phyloP scores from a whole-genome alignment of 1,284 basidiomycete genomes.

The Leccinum huronense region DNA sequence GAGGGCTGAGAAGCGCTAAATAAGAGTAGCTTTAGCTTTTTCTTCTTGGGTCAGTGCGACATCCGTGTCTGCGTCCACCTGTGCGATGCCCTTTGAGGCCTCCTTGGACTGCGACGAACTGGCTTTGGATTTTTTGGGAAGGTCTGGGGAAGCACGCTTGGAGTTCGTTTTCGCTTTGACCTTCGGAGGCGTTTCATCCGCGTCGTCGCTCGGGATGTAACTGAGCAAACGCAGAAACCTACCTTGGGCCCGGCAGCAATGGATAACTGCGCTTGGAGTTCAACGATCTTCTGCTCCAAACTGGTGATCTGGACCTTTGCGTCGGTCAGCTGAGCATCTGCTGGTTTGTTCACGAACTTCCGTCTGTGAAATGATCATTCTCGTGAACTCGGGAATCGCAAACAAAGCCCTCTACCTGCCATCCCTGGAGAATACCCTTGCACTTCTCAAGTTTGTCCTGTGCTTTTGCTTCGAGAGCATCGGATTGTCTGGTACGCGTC shows the following conservation, averaged over 20 bases:
- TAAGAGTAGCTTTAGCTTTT: conserved; percentile 60
- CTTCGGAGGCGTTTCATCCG: conserved; percentile 20
- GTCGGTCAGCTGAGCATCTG: conserved; percentile 34
- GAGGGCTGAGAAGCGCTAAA: conserved; percentile 43
- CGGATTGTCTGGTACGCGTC: conserved; percentile 27
- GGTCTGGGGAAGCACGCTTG: conserved; percentile 21
- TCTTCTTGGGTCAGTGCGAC: conserved; percentile 43
- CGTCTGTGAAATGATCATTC: conserved; percentile 28
- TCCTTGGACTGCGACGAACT: conserved; percentile 19
- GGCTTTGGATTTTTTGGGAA: conserved; percentile 21
- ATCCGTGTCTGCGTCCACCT: conserved; percentile 24
- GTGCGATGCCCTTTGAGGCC: conserved; percentile 17
- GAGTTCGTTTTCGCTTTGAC: conserved; percentile 22
- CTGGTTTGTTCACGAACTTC: conserved; percentile 37
- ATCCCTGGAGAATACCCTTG: conserved; percentile 41
- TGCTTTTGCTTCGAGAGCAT: conserved; percentile 27
- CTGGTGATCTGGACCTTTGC: conserved; percentile 35
- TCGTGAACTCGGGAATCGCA: not conserved
- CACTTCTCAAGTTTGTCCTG: conserved; percentile 41
- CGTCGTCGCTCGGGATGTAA: conserved; percentile 15
- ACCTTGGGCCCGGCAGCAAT: conserved; percentile 30
- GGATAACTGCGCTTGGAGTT: conserved; percentile 44
- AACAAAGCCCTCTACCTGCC: conserved; percentile 39
- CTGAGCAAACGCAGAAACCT: not conserved
- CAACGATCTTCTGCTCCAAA: conserved; percentile 42